phyloP scores from a whole-genome alignment of 805 yeast species.

The Myxozyma sirexii region DNA sequence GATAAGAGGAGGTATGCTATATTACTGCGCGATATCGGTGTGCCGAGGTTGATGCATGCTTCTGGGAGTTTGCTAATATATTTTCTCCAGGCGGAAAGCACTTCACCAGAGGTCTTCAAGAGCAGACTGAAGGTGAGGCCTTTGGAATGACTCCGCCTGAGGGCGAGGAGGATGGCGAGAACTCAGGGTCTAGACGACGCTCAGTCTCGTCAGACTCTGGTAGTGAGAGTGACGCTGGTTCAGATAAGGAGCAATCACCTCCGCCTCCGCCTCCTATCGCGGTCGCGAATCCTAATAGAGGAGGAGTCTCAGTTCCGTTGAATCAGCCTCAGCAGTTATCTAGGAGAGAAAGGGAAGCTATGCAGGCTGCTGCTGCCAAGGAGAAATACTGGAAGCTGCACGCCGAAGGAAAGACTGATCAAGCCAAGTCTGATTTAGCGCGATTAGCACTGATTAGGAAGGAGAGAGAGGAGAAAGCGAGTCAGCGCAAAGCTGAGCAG shows the following conservation, averaged over 20 bases:
- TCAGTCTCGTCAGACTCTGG: conserved; percentile 10
- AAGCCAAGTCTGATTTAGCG: conserved; percentile 58
- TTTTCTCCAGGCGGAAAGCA: conserved; percentile 29
- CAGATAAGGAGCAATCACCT: conserved; percentile 17
- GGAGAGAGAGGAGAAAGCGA: conserved; percentile 33
- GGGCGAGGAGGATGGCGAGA: not conserved
- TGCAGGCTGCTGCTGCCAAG: conserved; percentile 33
- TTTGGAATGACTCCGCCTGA: conserved; percentile 15
- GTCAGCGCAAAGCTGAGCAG: conserved; percentile 29
- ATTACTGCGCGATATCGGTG: too few relatives aligned
- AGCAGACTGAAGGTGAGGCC: conserved; percentile 10
- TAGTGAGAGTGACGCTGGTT: not conserved
- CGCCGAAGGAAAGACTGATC: conserved; percentile 50
- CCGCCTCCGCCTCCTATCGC: conserved; percentile 31
- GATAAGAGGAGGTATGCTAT: conserved; percentile 24
- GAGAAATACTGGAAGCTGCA: conserved; percentile 34
- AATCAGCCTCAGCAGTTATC: conserved; percentile 22
- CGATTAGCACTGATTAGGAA: conserved; percentile 51
- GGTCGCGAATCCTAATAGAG: conserved; percentile 28
- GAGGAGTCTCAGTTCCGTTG: not conserved
- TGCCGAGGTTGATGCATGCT: not conserved
- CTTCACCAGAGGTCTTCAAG: conserved; percentile 26
- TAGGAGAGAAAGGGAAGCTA: conserved; percentile 33
- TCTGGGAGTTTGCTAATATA: not conserved
- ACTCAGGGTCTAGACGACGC: not conserved